These are phyloP conservation scores for Annulohypoxylon truncatum DNA, from an alignment of 2,329 filamentous ascomycete genomes.

Conservation along the genomic window DNA sequence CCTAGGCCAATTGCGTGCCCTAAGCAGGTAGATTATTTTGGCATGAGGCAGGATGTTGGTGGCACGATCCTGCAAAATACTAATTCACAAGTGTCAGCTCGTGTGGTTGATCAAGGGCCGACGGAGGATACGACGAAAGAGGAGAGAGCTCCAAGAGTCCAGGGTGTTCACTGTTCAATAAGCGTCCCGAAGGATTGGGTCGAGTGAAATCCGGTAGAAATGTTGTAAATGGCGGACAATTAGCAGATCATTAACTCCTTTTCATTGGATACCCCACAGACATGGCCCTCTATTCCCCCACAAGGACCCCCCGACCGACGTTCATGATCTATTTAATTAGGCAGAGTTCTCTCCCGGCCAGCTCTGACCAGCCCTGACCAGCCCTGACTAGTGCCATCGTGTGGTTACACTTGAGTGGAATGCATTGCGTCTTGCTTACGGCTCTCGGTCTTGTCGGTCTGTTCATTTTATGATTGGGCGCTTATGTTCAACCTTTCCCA, in stretches of 20 bases:
- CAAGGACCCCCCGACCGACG: slow-evolving; percentile 18
- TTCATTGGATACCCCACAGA: slow-evolving; percentile 18
- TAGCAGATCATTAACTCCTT: neutral
- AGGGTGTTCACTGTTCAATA: no score
- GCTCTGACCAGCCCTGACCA: slow-evolving; percentile 13
- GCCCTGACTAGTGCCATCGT: slow-evolving; percentile 18
- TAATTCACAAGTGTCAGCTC: neutral
- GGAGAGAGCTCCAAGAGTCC: neutral
- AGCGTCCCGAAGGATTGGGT: slow-evolving; percentile 17
- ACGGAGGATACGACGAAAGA: neutral
- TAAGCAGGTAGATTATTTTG: slow-evolving; percentile 13
- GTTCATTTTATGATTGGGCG: slow-evolving; percentile 29
- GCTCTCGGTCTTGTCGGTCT: slow-evolving; percentile 36
- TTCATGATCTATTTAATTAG: slow-evolving; percentile 23
- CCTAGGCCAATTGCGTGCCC: slow-evolving; percentile 24
- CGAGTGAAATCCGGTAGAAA: neutral
- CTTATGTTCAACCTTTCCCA: neutral
- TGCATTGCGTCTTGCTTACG: slow-evolving; percentile 29
- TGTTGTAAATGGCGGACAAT: neutral
- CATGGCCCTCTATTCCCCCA: slow-evolving; percentile 8
- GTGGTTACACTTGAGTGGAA: slow-evolving; percentile 32
- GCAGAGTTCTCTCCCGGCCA: slow-evolving; percentile 3
- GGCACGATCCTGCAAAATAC: slow-evolving; percentile 5
- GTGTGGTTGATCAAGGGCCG: neutral
- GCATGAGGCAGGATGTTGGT: slow-evolving; percentile 13